Evolutionary conservation across 2,329 filamentous ascomycete genomes (phyloP).

Genomic region (Scedosporium boydii): DNA sequence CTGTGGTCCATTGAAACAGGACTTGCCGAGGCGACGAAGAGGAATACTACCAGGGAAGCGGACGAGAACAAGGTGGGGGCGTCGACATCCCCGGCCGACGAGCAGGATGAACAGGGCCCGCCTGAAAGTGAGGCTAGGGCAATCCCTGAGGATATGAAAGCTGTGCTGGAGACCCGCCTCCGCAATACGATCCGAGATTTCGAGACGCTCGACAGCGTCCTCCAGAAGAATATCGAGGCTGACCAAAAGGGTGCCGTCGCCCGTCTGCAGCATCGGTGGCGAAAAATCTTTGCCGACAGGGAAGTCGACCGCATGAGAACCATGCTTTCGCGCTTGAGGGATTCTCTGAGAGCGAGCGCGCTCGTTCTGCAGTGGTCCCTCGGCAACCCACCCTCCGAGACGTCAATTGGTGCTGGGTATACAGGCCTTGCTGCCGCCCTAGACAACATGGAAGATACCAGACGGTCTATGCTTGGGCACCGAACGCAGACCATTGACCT

Average conservation of each 20-base stretch:
- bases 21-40: constrained; percentile 24
- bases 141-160: constrained; percentile 49
- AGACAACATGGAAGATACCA: constrained; percentile 21
- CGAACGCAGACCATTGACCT: background rate
- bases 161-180: constrained; percentile 57
- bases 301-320: constrained; percentile 51
- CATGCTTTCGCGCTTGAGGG: constrained; percentile 47
- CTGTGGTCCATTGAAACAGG: constrained; percentile 62
- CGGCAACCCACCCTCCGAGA: constrained; percentile 47
- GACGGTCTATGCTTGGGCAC: background rate
- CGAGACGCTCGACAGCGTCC: constrained; percentile 51
- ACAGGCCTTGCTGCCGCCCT: constrained; percentile 57
- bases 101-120: background rate
- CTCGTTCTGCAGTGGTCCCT: constrained; percentile 58
- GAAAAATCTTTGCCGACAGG: constrained; percentile 52
- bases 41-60: background rate
- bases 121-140: constrained; percentile 30
- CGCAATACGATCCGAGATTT: constrained; percentile 52
- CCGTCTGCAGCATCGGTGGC: constrained; percentile 50
- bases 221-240: constrained; percentile 50
- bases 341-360: constrained; percentile 54
- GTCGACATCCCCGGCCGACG: background rate
- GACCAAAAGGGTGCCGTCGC: constrained; percentile 53
- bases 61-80: background rate
- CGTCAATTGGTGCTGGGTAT: constrained; percentile 56